Evolutionary conservation across 2,329 filamentous ascomycete genomes (phyloP).

Genomic region (Ceratocystis alfenasii): DNA sequence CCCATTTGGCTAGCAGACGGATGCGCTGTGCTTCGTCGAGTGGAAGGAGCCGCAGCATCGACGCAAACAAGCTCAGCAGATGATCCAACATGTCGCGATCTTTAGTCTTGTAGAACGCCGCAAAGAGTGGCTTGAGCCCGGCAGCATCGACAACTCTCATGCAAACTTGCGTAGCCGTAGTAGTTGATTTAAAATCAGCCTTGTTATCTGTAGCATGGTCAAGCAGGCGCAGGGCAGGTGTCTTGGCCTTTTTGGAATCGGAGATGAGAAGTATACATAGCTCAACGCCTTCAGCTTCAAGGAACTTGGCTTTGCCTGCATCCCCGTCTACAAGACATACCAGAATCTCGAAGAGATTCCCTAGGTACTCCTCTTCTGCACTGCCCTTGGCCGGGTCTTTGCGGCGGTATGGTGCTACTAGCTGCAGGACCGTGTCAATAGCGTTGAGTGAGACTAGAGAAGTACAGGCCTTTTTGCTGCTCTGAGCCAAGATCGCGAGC

Average conservation of each 20-base stretch:
- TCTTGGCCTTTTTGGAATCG: slow-evolving; percentile 69
- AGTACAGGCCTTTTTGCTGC: slow-evolving; percentile 52
- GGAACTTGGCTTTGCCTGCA: slow-evolving; percentile 64
- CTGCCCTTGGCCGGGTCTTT: slow-evolving; percentile 73
- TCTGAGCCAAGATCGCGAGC: slow-evolving; percentile 75
- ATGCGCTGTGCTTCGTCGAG: slow-evolving; percentile 68
- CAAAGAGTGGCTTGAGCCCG: slow-evolving; percentile 74
- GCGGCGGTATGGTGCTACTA: slow-evolving; percentile 73
- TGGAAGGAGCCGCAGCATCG: slow-evolving; percentile 67
- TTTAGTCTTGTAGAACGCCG: slow-evolving; percentile 72
- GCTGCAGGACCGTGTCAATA: slow-evolving; percentile 67
- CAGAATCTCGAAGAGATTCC: slow-evolving; percentile 81
- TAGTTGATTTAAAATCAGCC: slow-evolving; percentile 25
- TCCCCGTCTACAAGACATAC: slow-evolving; percentile 67
- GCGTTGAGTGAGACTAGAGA: slow-evolving; percentile 55
- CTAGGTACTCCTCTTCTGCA: slow-evolving; percentile 88
- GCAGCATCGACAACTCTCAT: slow-evolving; percentile 67
- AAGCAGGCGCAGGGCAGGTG: slow-evolving; percentile 64
- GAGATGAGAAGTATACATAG: slow-evolving; percentile 83
- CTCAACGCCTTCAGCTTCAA: slow-evolving; percentile 86
- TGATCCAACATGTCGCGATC: slow-evolving; percentile 64
- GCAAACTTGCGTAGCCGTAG: slow-evolving; percentile 53
- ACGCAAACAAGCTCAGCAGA: slow-evolving; percentile 71
- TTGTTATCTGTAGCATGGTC: slow-evolving; percentile 58
- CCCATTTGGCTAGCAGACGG: slow-evolving; percentile 80